Base-by-base conservation (phyloP, 257 asterid genomes). In the Primulina huaijiensis region DNA sequence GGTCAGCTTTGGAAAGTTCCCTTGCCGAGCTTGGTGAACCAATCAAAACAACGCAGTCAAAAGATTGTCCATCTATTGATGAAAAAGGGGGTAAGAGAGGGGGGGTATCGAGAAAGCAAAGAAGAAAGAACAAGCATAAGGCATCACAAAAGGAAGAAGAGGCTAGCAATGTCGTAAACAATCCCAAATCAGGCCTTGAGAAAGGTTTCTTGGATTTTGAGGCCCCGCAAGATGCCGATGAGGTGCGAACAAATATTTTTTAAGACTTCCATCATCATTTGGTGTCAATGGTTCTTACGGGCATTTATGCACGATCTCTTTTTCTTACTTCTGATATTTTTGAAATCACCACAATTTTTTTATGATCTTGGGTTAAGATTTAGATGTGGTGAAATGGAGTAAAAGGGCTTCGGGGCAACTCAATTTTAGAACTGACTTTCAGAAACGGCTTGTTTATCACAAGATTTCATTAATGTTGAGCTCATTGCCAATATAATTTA, bases 1-100 rank as follows among this genome's bases (percentile, higher is more conserved):
- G 89, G 85, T 1, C 83, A 50, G 83, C 34, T 38, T 67, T 94
- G 82, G 95, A 94, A 80, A 83, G 68, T 69, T 80, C 89, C 6
- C 97, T 94, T 79, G 81, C 80, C 72, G 93, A 91, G 81, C 95
- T 89, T 70, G 97, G 97, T 62, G 88, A 75, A 11, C 90, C 97
- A 11, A 53, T 79, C 31, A 95, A 85, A 77, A 76, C 78, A 3
- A 62, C 86, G 56, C 83, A 69, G 72, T 50, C 67, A 40, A 82
- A 77, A 71, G 80, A 62, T 31, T 79, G 83, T 71, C 73, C 89
- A n/a, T 72, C 89, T 67, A 56, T 74, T 59, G 94, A 87, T 58
- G 95, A 85, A 74, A 83, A 82, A 68, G 86, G 74, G 50, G 76
- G 81, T 79, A 89, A 76, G 64, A 89, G 78, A 72, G 80, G 64